Base-by-base conservation (phyloP, 371 early-diverging fungal genomes). In the Nematocida parisii region DNA sequence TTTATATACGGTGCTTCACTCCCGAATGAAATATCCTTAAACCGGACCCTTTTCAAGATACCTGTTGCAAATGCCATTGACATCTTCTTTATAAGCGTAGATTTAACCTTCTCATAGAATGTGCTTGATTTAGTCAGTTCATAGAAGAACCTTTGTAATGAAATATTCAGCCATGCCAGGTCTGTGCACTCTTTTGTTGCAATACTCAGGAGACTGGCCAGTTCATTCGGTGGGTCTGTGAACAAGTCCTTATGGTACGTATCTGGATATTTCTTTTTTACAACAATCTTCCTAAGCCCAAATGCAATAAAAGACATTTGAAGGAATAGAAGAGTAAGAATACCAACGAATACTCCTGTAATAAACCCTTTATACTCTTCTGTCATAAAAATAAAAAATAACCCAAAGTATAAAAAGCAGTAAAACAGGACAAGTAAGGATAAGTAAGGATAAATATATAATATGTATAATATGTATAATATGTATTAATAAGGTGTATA, bases 81-180 rank as follows among this genome's bases (percentile, higher is more conserved):
- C 44, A 85, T 56, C 67, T 81, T 83, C 64, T 74, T 85, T 18
- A 83, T 55, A 40, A 87, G 50, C 0, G 39, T 55, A 3, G 66
- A 44, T 54, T 82, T 84, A 11, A 87, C 72, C 68, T 71, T 84
- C 24, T 72, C 61, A n/a, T 85, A 70, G 39, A 82, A 83, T 13
- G 82, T 81, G 74, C 80, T 64, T 24, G 85, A 84, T 52, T 61
- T 44, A 20, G 80, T 45, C 18, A 83, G 45, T 54, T 85, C 87
- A 5, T 68, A 44, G 61, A 77, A 87, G 66, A 82, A 83, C 40
- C 85, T 67, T 27, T 84, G 84, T 0, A 87, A n/a, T 24, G 84
- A 45, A 15, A 83, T 61, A 66, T 87, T 87, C 45, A 85, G 33
- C 87, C 85, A 85, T n/a, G 77, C 58, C 13, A 83, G 57, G 56